Percentiles rank a stretch among this genome's conserved stretches.
These are phyloP conservation scores for Ehretia macrophylla DNA, from an alignment of 257 asterid genomes.

Conservation along the genomic window DNA sequence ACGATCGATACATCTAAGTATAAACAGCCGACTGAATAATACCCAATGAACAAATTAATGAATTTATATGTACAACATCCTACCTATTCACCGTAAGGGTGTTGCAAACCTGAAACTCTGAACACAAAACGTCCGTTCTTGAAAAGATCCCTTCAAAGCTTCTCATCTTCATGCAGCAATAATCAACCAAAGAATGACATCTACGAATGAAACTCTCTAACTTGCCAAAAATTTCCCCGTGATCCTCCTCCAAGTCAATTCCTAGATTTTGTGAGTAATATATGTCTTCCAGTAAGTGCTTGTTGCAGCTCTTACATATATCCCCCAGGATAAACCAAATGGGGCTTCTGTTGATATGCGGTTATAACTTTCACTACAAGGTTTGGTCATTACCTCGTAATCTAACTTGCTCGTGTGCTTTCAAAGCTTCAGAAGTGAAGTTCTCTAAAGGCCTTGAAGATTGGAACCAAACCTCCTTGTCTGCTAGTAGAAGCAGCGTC, in stretches of 20 bases:
- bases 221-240: no score
- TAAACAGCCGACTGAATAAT: no score
- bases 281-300: no score
- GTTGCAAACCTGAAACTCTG: constrained; percentile 3
- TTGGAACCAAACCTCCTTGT: constrained; percentile 85
- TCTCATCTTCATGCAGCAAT: no score
- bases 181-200: not conserved
- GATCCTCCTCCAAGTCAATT: no score
- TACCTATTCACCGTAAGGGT: not conserved
- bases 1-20: no score
- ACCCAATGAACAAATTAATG: constrained; percentile 11
- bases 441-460: constrained; percentile 87
- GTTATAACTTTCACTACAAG: not conserved
- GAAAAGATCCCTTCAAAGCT: no score
- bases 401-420: constrained; percentile 78
- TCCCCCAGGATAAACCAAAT: no score
- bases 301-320: no score
- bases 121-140: not conserved
- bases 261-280: no score
- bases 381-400: constrained; percentile 2
- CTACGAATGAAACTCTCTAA: not conserved
- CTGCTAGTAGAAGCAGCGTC: constrained; percentile 87
- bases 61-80: constrained; percentile 8
- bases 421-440: constrained; percentile 68
- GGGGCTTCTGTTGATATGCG: no score